Conservation (phyloP, 2,329 filamentous ascomycete species). For the Nemania sp. region DNA sequence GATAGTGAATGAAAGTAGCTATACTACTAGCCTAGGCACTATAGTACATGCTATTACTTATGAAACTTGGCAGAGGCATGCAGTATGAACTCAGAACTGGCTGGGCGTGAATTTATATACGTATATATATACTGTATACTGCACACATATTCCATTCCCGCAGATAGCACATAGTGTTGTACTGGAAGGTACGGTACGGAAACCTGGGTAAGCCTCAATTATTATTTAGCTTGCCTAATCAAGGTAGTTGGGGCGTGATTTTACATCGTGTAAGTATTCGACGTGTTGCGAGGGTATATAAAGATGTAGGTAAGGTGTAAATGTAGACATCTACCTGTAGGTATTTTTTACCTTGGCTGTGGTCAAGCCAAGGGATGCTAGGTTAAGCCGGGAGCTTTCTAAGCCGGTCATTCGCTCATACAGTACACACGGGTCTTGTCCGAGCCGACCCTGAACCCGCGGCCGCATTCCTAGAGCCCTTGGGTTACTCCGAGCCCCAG, state of each 20-base stretch:
- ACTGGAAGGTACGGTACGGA: background rate
- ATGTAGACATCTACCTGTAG: background rate
- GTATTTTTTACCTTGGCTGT: conserved; percentile 1
- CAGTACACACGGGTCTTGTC: conserved; percentile 13
- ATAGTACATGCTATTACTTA: background rate
- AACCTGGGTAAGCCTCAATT: background rate
- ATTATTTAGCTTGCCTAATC: conserved; percentile 19
- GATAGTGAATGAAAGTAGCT: background rate
- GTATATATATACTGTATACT: conserved; percentile 18
- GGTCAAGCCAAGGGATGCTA: conserved; percentile 27
- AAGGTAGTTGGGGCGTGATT: conserved; percentile 15
- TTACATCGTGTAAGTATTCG: background rate
- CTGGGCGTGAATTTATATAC: conserved; percentile 22
- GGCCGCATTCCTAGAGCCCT: conserved; percentile 7
- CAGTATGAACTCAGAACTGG: conserved; percentile 1
- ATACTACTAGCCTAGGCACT: background rate
- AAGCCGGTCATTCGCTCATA: background rate
- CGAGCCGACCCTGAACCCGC: conserved; percentile 21
- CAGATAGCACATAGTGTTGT: background rate
- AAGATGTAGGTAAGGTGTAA: background rate
- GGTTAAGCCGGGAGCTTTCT: conserved; percentile 19
- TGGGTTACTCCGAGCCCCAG: background rate
- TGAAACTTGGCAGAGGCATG: conserved; percentile 27
- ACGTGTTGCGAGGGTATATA: background rate
- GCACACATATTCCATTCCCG: conserved; percentile 11